Evolutionary conservation across 345 rosid species (phyloP), one percentile per base, ranked within the genome.

Genomic region (Eucalyptus cloeziana): DNA sequence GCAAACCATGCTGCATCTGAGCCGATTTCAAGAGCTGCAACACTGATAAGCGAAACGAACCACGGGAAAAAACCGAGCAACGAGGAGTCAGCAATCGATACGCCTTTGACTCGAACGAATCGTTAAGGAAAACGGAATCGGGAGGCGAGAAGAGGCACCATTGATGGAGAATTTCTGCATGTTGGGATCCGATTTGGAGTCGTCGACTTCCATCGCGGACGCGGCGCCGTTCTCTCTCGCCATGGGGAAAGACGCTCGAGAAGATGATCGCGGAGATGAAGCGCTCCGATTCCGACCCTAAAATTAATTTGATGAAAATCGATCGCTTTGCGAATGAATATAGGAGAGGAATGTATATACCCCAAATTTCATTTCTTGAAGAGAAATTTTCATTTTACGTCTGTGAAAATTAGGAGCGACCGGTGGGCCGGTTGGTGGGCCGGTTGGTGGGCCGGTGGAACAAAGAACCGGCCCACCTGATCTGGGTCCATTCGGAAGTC

Each of bases 1-100:
- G 97, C 94, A 98, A 90, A 86, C 99, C 99, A 89, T 98, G 99
- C 92, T 98, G 99, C 96, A 97, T 95, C 92, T 98, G 99, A 86
- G 99, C 95, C 86, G 99, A 91, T 90, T 97, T 98, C 90, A 96
- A 92, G 76, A 98, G 95, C 94, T 96, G 98, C 94, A 98, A 90
- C 88, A 97, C 99, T 98, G 94, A 52, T 7, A 58, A 60, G 12
- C 40, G 49, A 81, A 24, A 87, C 33, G 76, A 13, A 17, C 30
- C 62, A 10, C 62, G 30, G 30, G 62, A 83, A 33, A 31, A 64
- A n/a, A n/a, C 76, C 76, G 21, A 64, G 40, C 19, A n/a, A 44
- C 4, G n/a, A 31, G 12, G 33, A n/a, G 47, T n/a, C 22, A 51
- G 4, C n/a, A 7, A 49, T 24, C n/a, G 14, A 58, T 14, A 30